Base-by-base conservation (phyloP, 352 stramenopile genomes). In the Globisporangium polare region DNA sequence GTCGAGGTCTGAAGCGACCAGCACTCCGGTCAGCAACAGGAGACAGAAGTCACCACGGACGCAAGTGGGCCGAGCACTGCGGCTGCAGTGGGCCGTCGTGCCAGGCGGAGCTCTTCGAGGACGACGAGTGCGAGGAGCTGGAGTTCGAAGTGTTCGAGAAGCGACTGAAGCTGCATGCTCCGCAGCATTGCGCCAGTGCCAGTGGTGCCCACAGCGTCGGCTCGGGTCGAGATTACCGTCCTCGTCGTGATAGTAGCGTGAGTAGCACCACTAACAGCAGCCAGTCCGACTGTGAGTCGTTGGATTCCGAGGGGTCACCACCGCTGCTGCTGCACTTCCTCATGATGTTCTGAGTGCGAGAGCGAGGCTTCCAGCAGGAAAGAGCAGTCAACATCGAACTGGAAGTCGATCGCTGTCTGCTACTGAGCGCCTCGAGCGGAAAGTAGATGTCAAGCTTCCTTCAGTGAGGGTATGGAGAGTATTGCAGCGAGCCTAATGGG, bases 241-340 rank as follows among this genome's bases (percentile, higher is more conserved):
- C 8, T 43, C 22, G 3, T 22, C 22, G 5, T 18, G n/a, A 17
- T 9, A 10, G 33, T 20, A 58, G 12, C 15, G 43, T 10, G 8
- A 20, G 20, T 10, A 49, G 33, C 2, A 20, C 4, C 2, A 47
- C 3, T 3, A 15, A 2, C 1, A 50, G 6, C 22, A 56, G 31
- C 7, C 13, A 49, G 53, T 42, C 29, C 2, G 29, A 43, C 10
- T 56, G 50, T 2, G 33, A 59, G 0, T 49, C 53, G 22, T 22
- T 37, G 9, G 17, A 17, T 8, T 2, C 22, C 53, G 22, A 47
- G 37, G 29, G 45, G 17, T 53, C 47, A n/a, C 37, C 58, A 13
- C 49, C 58, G 27, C 47, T 59, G 39, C 8, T 65, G 26, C 50
- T 65, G n/a, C 58, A 65, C 49, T 59, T 58, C 27, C 50, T 65